Evolutionary conservation across 495 filamentous ascomycete species (phyloP), one percentile per base, ranked within the genome.

Genomic region (Talaromyces liani): DNA sequence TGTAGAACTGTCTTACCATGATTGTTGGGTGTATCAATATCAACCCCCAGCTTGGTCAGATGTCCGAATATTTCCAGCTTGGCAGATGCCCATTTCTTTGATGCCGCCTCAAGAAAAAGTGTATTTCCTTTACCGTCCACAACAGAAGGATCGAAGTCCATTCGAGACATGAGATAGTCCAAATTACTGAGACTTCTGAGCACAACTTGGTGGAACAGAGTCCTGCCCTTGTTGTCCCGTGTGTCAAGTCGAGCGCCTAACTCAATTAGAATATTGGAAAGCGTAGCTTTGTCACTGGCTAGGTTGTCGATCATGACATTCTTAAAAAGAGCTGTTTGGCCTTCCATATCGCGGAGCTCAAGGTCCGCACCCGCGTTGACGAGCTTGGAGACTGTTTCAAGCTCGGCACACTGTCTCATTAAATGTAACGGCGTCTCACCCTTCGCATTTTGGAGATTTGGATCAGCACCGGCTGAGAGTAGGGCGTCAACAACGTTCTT

Each of bases 211-310:
- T 70, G 66, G 7, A 68, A 27, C 6, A 70, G 55, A 39, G 68
- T 70, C 29, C 70, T 69, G 3, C 70, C 70, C 56, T 67, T 61
- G 34, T 67, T 65, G 39, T 72, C 70, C 57, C 58, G 65, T 10
- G 67, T 62, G 20, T 68, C 66, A 27, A 71, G 55, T 57, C 68
- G 60, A 5, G 67, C 67, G 16, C 70, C 70, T 1, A 58, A 57
- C 8, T 47, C 58, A 22, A 67, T 58, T 2, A 70, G 39, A 7
- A 9, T 25, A 6, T 56, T 41, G 14, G 68, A 22, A 22, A 68
- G 16, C 58, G 22, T 9, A 20, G 25, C 24, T 62, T n/a, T 64
- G 27, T 18, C 14, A 33, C 25, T 6, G 55, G 55, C 12, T 31
- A 31, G 25, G 12, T 58, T 34, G 25, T 31, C 12, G 25, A 2